Evolutionary conservation across 1,284 basidiomycete genomes (phyloP), one percentile per base, ranked within the genome.

Genomic region (Fistulina hepatica): DNA sequence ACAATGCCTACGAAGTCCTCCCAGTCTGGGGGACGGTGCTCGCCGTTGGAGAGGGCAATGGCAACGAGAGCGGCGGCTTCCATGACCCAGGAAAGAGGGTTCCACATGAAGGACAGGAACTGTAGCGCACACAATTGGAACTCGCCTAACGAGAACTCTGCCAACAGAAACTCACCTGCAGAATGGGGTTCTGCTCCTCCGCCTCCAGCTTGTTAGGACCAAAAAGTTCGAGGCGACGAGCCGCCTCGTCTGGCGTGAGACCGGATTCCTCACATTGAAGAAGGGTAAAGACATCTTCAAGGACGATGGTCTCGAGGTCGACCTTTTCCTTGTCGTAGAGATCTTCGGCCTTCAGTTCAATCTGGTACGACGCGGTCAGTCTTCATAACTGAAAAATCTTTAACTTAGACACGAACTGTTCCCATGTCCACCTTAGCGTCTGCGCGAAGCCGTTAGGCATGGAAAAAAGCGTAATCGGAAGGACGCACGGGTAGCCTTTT

Each of bases 21-120:
- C 94, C 94, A 97, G 58, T 97, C 91, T 30, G 93, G 93, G 34
- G 93, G 76, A 48, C 70, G 68, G 47, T 72, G 68, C 51, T 78
- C 80, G 65, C 94, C 92, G 64, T 97, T 97, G 47, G 93, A 95
- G 27, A 97, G 78, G 33, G 77, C 93, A 59, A 97, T 97, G 44
- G 93, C 92, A 59, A 97, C 93, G 36, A 97, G 70, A 35, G 93
- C 92, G 40, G 93, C 93, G 51, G 85, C 91, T 64, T 98, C 93
- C 93, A 97, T 98, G 65, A 97, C 94, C 92, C 93, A 97, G 27
- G 92, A 95, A 17, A 97, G 73, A 37, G 92, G 92, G 67, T 95
- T 95, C 91, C 91, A 94, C 90, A 94, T 94, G 73, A 95, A 97
- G 58, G 79, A 81, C 54, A 95, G 68, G 69, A 95, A 95, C 83